Evolutionary conservation across 345 rosid genomes (phyloP), one percentile per base, ranked within the genome.

Genomic region (Lepidium didymum): DNA sequence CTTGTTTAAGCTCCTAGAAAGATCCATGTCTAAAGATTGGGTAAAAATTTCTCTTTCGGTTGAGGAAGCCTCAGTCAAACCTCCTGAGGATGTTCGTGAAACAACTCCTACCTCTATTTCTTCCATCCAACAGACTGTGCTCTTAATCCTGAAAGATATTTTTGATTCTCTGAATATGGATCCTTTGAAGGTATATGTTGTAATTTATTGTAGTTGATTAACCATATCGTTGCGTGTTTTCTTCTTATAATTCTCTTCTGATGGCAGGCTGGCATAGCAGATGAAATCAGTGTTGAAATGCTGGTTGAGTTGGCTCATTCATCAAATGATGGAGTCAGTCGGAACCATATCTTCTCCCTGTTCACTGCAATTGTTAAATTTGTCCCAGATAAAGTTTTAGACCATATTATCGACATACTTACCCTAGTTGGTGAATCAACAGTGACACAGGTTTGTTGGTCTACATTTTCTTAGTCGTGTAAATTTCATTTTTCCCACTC

Each of bases 351-450:
- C 41, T 83, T 94, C 62, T 78, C 84, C 19, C 72, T 94, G 36
- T 74, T 89, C 76, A 78, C 92, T 15, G 66, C 87, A 14, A 46
- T 85, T 64, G 87, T 85, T 34, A 89, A 84, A 82, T 71, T 81
- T 52, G 64, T 80, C 67, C 96, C 97, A 0, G 86, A 81, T 55
- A 82, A 67, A 59, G 65, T 91, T 56, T 76, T 86, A 81, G 89
- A 84, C 43, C 87, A 89, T 56, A 81, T 81, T 62, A 43, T 68
- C 60, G 88, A 81, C 58, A 84, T 91, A 75, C 83, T 94, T 66
- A 58, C 83, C 34, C 82, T 86, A 36, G 78, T 86, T 19, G 97
- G 97, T 74, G 86, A 89, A 77, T 91, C 97, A 55, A 78, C 96
- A 0, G 81, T 86, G 41, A 79, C 81, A 38, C 92, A 91, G 97